Base-by-base conservation (phyloP, 2,329 filamentous ascomycete species). In the Mycocentrospora acerina region DNA sequence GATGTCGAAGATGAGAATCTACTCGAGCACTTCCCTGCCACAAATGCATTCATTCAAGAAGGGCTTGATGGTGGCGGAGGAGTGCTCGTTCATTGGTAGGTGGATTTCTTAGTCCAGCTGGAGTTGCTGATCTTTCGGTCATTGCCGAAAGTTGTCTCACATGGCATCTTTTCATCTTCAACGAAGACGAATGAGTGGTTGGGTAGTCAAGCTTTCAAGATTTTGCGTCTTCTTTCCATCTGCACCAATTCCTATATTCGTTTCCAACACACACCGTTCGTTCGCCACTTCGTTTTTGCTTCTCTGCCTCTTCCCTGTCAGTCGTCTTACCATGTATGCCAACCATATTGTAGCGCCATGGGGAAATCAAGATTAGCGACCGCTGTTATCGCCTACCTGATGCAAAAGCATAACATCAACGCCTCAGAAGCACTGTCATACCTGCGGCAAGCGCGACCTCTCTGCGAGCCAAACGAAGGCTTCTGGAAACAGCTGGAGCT, bases 321-420 rank as follows among this genome's bases (percentile, higher is more conserved):
- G 51, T 57, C 48, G 37, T 49, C 42, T 46, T 52, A 45, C 42
- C 44, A 22, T 22, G 19, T 22, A 65, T 67, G 62, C 62, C 62
- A 66, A 66, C 60, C 38, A 47, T 38, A 45, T 37, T 46, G 93
- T 76, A 40, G 42, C 37, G 91, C 90, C 15, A 95, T 95, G 83
- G 93, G 93, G 36, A 95, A 94, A 71, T 96, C 90, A 24, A 87
- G 93, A 42, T 97, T 91, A 32, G 87, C 91, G 51, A 85, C 89
- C 22, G 81, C 88, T 51, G 79, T 88, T 37, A 79, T 94, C 41
- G 91, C 93, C 45, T 97, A 90, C 68, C 75, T 97, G 34, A 85
- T 97, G 66, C 75, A 78, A 48, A 67, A 68, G 42, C 66, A 73
- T 57, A 62, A 67, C 53, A 70, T 78, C 52, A 73, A 71, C 51